phyloP scores from a whole-genome alignment of 1,284 basidiomycete species.

The Erythrobasidium hasegawianum region DNA sequence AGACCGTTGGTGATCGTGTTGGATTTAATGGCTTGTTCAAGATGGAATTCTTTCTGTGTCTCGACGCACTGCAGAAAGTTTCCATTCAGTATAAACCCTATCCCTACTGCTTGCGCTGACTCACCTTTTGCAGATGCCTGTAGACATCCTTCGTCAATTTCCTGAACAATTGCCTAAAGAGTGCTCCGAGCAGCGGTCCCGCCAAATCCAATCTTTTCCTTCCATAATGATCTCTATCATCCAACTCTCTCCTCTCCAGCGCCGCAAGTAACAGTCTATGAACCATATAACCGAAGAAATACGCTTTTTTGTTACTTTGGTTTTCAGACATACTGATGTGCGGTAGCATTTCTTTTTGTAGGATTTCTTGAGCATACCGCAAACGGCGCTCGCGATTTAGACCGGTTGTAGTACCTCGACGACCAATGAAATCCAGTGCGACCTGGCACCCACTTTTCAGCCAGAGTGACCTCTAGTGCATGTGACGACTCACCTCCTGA shows the following conservation, averaged over 20 bases:
- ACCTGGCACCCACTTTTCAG: too few relatives aligned
- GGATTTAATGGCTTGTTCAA: conserved; percentile 87
- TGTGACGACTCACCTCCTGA: conserved; percentile 77
- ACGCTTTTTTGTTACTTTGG: conserved; percentile 96
- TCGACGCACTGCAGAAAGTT: conserved; percentile 75
- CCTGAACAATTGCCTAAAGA: conserved; percentile 97
- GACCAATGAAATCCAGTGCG: conserved; percentile 95
- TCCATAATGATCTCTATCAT: conserved; percentile 99
- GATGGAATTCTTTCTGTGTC: conserved; percentile 90
- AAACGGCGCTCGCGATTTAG: conserved; percentile 87
- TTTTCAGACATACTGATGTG: conserved; percentile 95
- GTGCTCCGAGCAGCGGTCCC: conserved; percentile 86
- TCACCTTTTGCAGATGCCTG: conserved; percentile 89
- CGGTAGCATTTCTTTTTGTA: conserved; percentile 98
- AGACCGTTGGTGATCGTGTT: conserved; percentile 97
- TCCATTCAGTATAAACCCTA: conserved; percentile 30
- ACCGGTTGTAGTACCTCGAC: conserved; percentile 92
- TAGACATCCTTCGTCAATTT: conserved; percentile 97
- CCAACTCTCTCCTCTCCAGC: conserved; percentile 87
- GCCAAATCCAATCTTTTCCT: conserved; percentile 97
- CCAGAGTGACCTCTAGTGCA: too few relatives aligned
- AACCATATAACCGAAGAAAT: conserved; percentile 99
- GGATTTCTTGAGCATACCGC: conserved; percentile 92
- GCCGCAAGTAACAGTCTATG: conserved; percentile 91
- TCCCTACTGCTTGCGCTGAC: conserved; percentile 37